phyloP scores from a whole-genome alignment of 1,284 basidiomycete genomes.

The Cryptococcus floricola region DNA sequence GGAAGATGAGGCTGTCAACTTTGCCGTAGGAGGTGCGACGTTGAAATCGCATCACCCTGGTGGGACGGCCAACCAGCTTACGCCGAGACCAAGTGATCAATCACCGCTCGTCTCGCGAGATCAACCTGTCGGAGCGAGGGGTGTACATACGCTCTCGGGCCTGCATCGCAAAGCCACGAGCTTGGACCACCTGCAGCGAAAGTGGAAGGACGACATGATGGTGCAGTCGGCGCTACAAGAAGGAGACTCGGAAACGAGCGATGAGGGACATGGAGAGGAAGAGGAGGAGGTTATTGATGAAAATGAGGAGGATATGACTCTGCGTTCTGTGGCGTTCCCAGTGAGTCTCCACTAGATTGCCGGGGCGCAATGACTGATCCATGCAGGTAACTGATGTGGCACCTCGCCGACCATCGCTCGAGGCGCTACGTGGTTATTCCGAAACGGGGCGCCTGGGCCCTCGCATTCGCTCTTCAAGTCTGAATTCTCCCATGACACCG shows the following conservation, averaged over 20 bases:
- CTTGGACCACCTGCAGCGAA: conserved; percentile 40
- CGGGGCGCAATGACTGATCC: neutral
- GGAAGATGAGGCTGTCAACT: conserved; percentile 27
- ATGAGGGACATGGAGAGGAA: conserved; percentile 33
- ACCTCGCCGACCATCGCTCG: conserved; percentile 4
- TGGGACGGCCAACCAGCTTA: conserved; percentile 7
- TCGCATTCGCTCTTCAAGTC: conserved; percentile 32
- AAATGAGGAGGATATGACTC: conserved; percentile 43
- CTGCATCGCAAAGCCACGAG: conserved; percentile 52
- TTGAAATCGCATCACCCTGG: conserved; percentile 6
- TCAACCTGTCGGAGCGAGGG: conserved; percentile 30
- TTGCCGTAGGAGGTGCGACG: neutral
- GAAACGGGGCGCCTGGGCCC: conserved; percentile 11
- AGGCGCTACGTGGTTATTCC: conserved; percentile 11
- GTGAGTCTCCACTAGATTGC: conserved; percentile 6
- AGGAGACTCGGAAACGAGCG: conserved; percentile 30
- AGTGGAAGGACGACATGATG: conserved; percentile 34
- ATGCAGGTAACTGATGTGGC: neutral
- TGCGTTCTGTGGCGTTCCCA: conserved; percentile 46
- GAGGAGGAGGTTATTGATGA: conserved; percentile 38
- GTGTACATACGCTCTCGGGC: conserved; percentile 51
- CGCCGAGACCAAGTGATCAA: conserved; percentile 13
- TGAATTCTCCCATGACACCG: conserved; percentile 34
- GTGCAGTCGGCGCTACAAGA: conserved; percentile 8
- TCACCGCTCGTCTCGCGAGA: conserved; percentile 17